Conservation (phyloP, 768 basidiomycete genomes). For the Leccinum pellstonianum region DNA sequence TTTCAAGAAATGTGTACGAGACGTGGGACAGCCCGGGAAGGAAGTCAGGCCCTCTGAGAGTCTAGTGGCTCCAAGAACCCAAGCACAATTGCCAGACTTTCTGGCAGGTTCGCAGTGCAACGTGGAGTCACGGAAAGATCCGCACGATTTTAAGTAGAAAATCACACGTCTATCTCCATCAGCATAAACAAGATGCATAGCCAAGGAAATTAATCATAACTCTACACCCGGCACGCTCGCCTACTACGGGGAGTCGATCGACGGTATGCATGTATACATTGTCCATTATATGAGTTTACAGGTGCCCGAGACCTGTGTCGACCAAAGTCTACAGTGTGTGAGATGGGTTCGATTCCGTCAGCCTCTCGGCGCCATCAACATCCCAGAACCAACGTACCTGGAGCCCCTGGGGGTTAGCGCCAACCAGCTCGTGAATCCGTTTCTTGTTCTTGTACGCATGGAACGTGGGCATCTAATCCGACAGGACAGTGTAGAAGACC, state of each 20-base stretch:
- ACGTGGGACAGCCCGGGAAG: too few species aligned
- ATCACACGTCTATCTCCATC: neutral
- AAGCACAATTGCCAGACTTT: too few species aligned
- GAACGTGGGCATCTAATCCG: conserved; percentile 25
- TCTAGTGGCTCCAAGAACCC: too few species aligned
- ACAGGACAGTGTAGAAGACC: neutral
- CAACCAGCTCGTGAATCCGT: neutral
- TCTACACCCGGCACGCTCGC: too few species aligned
- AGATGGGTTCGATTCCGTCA: neutral
- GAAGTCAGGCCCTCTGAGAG: too few species aligned
- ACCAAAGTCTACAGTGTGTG: conserved; percentile 1
- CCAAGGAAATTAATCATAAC: too few species aligned
- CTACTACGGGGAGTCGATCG: too few species aligned
- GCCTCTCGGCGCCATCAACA: neutral
- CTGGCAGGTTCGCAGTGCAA: too few species aligned
- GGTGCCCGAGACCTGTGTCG: accelerated
- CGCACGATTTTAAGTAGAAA: neutral
- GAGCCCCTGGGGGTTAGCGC: neutral
- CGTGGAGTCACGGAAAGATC: neutral
- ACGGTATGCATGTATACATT: neutral
- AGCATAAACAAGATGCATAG: neutral
- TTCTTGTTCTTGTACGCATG: conserved; percentile 1
- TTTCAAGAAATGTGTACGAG: neutral
- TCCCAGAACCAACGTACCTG: conserved; percentile 1
- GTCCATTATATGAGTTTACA: neutral